phyloP scores from a whole-genome alignment of 345 rosid genomes.

The Eucalyptus curtisii region DNA sequence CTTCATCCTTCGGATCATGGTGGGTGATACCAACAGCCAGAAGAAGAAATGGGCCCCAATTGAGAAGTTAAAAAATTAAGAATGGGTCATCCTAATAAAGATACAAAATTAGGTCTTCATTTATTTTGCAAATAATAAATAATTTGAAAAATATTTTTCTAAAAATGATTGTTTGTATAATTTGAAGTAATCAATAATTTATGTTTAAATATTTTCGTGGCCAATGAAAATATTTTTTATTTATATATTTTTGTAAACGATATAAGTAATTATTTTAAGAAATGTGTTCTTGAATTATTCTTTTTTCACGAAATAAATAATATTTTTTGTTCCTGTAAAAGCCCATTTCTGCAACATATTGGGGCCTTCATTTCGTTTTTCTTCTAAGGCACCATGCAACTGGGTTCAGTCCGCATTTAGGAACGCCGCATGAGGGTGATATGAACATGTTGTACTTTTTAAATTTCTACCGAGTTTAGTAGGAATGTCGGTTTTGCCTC shows the following conservation, averaged over 20 bases:
- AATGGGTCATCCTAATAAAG: too few relatives aligned
- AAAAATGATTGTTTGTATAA: neutral
- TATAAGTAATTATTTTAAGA: neutral
- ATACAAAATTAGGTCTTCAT: too few relatives aligned
- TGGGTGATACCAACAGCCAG: too few relatives aligned
- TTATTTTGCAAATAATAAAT: neutral
- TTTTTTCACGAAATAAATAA: rapidly evolving
- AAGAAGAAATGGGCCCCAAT: too few relatives aligned
- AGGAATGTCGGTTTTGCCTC: neutral
- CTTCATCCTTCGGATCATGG: neutral
- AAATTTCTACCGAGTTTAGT: neutral
- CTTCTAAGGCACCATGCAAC: neutral
- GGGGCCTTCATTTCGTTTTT: neutral
- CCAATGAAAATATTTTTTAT: neutral
- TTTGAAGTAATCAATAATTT: neutral
- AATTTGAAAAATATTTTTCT: rapidly evolving
- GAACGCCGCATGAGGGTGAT: neutral
- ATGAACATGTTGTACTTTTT: neutral
- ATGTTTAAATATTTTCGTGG: neutral
- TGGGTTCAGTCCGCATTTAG: neutral
- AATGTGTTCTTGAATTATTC: rapidly evolving
- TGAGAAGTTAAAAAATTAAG: too few relatives aligned
- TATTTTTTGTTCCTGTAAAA: neutral
- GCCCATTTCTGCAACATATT: neutral
- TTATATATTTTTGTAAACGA: rapidly evolving